phyloP scores from a whole-genome alignment of 2,329 filamentous ascomycete species.

The Ascocoryne sarcoides region DNA sequence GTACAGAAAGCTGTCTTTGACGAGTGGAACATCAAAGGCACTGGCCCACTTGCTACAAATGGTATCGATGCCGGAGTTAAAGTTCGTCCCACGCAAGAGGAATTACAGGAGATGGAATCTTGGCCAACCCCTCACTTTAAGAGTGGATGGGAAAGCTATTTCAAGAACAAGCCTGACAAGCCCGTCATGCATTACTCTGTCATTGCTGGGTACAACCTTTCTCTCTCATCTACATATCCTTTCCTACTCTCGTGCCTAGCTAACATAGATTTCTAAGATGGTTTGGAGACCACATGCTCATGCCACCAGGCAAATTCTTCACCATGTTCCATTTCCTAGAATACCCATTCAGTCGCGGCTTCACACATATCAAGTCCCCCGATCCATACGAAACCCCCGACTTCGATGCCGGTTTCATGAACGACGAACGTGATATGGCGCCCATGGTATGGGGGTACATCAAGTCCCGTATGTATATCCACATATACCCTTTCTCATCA shows the following conservation, averaged over 20 bases:
- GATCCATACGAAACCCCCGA: constrained; percentile 65
- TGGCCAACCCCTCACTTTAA: constrained; percentile 68
- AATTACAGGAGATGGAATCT: constrained; percentile 43
- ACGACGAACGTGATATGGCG: constrained; percentile 75
- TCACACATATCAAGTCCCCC: constrained; percentile 48
- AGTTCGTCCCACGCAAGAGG: constrained; percentile 46
- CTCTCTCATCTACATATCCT: too few relatives aligned
- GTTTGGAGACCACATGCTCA: constrained; percentile 53
- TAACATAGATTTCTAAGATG: constrained; percentile 25
- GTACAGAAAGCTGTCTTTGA: constrained; percentile 64
- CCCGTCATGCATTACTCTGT: constrained; percentile 80
- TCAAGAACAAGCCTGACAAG: constrained; percentile 78
- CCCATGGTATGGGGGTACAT: constrained; percentile 66
- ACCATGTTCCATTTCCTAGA: constrained; percentile 44
- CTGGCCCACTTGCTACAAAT: constrained; percentile 38
- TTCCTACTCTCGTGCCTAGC: too few relatives aligned
- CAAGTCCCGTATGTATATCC: constrained; percentile 48
- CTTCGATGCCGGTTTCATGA: constrained; percentile 79
- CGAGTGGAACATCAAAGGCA: constrained; percentile 73
- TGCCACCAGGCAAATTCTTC: constrained; percentile 46
- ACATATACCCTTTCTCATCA: neutral
- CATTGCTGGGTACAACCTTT: constrained; percentile 55
- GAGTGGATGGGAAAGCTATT: constrained; percentile 71
- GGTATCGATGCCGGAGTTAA: constrained; percentile 43
- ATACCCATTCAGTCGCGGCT: constrained; percentile 53